Conservation (phyloP, 495 filamentous ascomycete species). For the Podospora didyma region DNA sequence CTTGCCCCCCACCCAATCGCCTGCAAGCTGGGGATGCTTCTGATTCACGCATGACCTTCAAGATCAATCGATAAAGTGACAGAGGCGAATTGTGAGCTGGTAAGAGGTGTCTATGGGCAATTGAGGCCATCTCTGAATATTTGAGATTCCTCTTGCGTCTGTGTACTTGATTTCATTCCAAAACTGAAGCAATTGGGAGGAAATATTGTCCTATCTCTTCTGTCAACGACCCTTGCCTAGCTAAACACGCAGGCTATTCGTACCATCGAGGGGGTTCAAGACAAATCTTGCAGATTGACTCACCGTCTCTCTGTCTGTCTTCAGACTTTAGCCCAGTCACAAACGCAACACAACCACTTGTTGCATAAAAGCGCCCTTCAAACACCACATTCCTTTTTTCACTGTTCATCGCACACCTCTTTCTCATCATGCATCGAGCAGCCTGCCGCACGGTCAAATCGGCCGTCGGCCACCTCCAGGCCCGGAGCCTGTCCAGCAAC, state of each 20-base stretch:
- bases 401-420: background rate
- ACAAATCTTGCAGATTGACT: background rate
- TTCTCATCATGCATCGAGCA: conserved; percentile 22
- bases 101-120: background rate
- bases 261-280: background rate
- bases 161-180: background rate
- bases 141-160: background rate
- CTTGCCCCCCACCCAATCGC: background rate
- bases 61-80: background rate
- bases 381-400: background rate
- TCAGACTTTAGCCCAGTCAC: background rate
- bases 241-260: background rate
- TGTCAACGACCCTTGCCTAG: background rate
- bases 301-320: background rate
- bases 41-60: background rate
- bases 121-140: background rate
- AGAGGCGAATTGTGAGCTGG: background rate
- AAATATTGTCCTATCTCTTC: background rate
- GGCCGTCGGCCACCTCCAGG: conserved; percentile 20
- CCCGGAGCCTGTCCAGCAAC: conserved; percentile 19
- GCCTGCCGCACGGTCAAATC: conserved; percentile 21
- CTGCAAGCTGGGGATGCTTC: background rate
- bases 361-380: background rate
- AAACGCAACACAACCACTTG: background rate
- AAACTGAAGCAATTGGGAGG: background rate